Conservation (phyloP, 371 early-diverging fungal species). For the Nematocida sp. region DNA sequence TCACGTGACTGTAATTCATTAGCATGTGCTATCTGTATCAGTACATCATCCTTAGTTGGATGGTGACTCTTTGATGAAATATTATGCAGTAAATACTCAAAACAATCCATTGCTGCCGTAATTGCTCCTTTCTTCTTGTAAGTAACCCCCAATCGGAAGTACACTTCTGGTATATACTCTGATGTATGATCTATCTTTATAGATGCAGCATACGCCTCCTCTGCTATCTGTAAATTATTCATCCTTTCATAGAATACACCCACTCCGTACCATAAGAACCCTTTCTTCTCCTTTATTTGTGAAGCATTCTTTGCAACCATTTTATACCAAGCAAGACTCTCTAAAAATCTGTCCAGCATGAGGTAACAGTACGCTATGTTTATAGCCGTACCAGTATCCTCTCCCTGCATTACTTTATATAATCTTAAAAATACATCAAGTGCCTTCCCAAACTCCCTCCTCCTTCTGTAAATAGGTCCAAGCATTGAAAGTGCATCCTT, state of each 20-base stretch:
- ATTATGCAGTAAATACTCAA: constrained; percentile 43
- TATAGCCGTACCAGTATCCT: constrained; percentile 1
- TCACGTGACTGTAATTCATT: constrained; percentile 30
- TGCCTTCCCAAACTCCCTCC: constrained; percentile 13
- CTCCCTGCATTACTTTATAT: constrained; percentile 31
- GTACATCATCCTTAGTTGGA: constrained; percentile 39
- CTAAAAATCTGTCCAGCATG: constrained; percentile 30
- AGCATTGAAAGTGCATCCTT: constrained; percentile 22
- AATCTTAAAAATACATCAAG: constrained; percentile 42
- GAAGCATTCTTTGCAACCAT: constrained; percentile 14
- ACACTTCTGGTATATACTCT: constrained; percentile 26
- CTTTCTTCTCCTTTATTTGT: constrained; percentile 37
- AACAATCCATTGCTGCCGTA: constrained; percentile 46
- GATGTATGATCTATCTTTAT: constrained; percentile 39
- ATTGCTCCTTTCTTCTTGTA: constrained; percentile 43
- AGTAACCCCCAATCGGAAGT: constrained; percentile 45
- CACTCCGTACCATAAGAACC: constrained; percentile 42
- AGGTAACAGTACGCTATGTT: constrained; percentile 48
- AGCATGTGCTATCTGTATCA: constrained; percentile 37
- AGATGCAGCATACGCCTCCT: constrained; percentile 48
- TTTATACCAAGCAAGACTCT: constrained; percentile 43
- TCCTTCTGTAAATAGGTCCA: constrained; percentile 36
- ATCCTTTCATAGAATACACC: constrained; percentile 39
- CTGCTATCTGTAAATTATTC: constrained; percentile 45
- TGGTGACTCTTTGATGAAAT: neutral